These are phyloP conservation scores for Bipolaris sorokiniana DNA, from an alignment of 2,329 filamentous ascomycete species.

Conservation along the genomic window DNA sequence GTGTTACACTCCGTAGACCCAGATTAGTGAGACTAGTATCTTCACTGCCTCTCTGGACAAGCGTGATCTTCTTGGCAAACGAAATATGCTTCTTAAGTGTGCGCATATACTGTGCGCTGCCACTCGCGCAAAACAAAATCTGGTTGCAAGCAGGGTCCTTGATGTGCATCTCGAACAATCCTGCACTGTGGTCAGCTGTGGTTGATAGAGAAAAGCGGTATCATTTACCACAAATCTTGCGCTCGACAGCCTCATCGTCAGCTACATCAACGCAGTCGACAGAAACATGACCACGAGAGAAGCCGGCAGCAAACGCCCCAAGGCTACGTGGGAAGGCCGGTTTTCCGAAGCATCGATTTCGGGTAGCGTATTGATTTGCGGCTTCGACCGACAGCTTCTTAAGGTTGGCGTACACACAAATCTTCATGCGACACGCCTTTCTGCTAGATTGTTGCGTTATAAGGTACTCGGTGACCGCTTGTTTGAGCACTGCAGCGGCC, in stretches of 20 bases:
- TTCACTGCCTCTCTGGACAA: not conserved
- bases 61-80: not conserved
- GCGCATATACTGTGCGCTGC: not conserved
- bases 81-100: not conserved
- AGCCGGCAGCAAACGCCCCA: conserved; percentile 6
- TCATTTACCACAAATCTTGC: conserved; percentile 5
- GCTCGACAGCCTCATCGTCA: conserved; percentile 1
- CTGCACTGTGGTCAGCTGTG: not conserved
- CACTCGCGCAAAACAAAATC: not conserved
- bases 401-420: not conserved
- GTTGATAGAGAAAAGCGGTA: no score
- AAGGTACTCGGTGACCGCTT: not conserved
- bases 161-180: not conserved
- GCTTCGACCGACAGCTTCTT: not conserved
- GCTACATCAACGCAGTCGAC: conserved; percentile 10
- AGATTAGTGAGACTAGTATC: not conserved
- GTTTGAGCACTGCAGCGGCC: not conserved
- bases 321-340: not conserved
- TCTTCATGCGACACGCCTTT: not conserved
- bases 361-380: not conserved
- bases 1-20: not conserved
- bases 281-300: not conserved
- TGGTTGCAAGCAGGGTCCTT: not conserved
- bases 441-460: not conserved
- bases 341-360: not conserved